Percentiles rank a stretch among this genome's conserved stretches.
Evolutionary conservation across 169 alveolate genomes (phyloP).

Genomic region (Plasmodium gaboni): DNA sequence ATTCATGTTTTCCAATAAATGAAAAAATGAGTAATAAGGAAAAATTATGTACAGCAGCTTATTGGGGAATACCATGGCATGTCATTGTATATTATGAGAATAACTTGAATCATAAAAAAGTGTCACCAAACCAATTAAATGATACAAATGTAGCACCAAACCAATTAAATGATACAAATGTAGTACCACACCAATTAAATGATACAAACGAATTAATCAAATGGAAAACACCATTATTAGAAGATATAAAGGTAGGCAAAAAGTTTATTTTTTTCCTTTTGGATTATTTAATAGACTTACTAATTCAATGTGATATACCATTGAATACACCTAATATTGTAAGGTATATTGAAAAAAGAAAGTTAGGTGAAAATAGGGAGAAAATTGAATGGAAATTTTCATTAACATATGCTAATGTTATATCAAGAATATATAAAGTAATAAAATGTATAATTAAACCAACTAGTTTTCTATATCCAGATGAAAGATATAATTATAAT

Average conservation of each 20-base stretch:
- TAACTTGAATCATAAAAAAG: not conserved
- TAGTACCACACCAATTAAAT: not conserved
- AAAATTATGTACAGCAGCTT: constrained; percentile 15
- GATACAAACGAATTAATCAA: constrained; percentile 24
- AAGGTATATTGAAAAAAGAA: constrained; percentile 56
- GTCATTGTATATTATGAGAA: not conserved
- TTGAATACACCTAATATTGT: constrained; percentile 34
- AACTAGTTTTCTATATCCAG: constrained; percentile 59
- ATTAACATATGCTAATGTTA: constrained; percentile 40
- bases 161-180: not conserved
- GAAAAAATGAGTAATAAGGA: constrained; percentile 27
- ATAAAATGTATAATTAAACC: constrained; percentile 54
- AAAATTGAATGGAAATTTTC: constrained; percentile 48
- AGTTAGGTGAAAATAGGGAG: constrained; percentile 12
- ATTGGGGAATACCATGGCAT: constrained; percentile 72
- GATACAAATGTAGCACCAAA: not conserved
- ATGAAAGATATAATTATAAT: constrained; percentile 68
- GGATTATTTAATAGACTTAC: constrained; percentile 42
- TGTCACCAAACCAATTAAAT: not conserved
- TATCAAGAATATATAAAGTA: constrained; percentile 54
- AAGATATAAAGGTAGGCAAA: constrained; percentile 66
- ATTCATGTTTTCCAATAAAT: constrained; percentile 29
- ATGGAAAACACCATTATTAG: constrained; percentile 48
- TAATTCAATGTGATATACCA: constrained; percentile 56
- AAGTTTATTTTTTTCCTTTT: constrained; percentile 22